Conservation (phyloP, 495 filamentous ascomycete genomes). For the Halenospora varia region DNA sequence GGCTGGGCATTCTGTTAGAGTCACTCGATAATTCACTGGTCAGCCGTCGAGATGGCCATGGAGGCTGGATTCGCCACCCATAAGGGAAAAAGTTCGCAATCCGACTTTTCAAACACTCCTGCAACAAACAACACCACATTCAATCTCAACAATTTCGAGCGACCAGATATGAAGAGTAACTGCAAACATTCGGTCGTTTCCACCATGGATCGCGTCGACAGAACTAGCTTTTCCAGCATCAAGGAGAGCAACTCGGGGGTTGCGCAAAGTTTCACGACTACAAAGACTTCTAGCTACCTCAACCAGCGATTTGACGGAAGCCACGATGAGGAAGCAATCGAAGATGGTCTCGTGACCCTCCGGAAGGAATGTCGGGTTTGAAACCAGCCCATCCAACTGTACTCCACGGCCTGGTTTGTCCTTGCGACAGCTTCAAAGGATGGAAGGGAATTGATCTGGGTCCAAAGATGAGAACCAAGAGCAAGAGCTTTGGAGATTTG, state of each 20-base stretch:
- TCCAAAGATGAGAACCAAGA: slow-evolving; percentile 65
- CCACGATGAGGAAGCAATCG: slow-evolving; percentile 38
- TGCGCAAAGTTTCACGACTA: slow-evolving; percentile 68
- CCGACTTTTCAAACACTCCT: neutral
- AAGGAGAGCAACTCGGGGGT: slow-evolving; percentile 47
- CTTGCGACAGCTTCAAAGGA: slow-evolving; percentile 64
- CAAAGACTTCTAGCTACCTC: slow-evolving; percentile 56
- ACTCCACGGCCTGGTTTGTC: slow-evolving; percentile 61
- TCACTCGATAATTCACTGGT: neutral
- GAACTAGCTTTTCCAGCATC: slow-evolving; percentile 55
- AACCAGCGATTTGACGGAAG: slow-evolving; percentile 25
- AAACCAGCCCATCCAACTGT: slow-evolving; percentile 7
- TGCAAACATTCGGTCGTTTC: neutral
- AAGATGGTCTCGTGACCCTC: slow-evolving; percentile 24
- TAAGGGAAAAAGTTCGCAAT: neutral
- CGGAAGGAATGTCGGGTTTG: slow-evolving; percentile 7
- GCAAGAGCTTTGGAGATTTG: slow-evolving; percentile 68
- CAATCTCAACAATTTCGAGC: slow-evolving; percentile 1
- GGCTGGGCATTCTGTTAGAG: neutral
- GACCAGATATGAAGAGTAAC: neutral
- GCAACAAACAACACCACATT: neutral
- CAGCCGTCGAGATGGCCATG: slow-evolving; percentile 1
- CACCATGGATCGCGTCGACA: slow-evolving; percentile 25
- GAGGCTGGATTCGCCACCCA: neutral
- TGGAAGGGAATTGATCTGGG: slow-evolving; percentile 68